Evolutionary conservation across 768 basidiomycete genomes (phyloP).

Genomic region (Tylopilus plumbeoviolaceoides): DNA sequence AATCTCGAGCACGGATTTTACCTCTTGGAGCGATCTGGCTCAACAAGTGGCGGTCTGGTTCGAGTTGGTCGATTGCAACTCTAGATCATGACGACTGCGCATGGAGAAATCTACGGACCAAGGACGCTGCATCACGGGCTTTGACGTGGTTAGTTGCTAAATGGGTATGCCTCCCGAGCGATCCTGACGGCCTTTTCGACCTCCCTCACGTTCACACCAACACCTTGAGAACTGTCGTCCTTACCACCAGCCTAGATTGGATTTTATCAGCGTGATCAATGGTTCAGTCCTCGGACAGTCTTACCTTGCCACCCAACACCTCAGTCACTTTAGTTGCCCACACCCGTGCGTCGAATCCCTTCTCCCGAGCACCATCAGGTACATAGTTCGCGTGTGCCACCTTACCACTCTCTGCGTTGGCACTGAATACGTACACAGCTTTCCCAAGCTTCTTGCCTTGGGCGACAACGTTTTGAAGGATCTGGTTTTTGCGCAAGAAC

Average conservation of each 20-base stretch:
- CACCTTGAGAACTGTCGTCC: conserved; percentile 87
- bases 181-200: conserved; percentile 62
- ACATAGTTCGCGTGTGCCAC: conserved; percentile 88
- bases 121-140: not conserved
- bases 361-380: conserved; percentile 54
- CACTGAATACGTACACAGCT: conserved; percentile 84
- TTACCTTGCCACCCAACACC: conserved; percentile 87
- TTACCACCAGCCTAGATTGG: conserved; percentile 82
- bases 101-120: not conserved
- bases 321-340: conserved; percentile 83
- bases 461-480: conserved; percentile 67
- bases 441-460: conserved; percentile 82
- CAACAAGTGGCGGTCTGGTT: too few species aligned
- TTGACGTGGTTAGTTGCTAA: conserved; percentile 13
- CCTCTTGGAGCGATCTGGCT: too few species aligned
- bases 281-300: conserved; percentile 8
- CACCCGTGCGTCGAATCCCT: conserved; percentile 75
- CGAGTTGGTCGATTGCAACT: not conserved
- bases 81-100: not conserved
- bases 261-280: conserved; percentile 7
- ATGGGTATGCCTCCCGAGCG: conserved; percentile 43
- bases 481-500: conserved; percentile 35
- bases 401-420: conserved; percentile 63
- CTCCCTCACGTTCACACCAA: conserved; percentile 63
- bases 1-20: too few species aligned